Conservation (phyloP, 257 asterid genomes). For the Handroanthus guayacan region DNA sequence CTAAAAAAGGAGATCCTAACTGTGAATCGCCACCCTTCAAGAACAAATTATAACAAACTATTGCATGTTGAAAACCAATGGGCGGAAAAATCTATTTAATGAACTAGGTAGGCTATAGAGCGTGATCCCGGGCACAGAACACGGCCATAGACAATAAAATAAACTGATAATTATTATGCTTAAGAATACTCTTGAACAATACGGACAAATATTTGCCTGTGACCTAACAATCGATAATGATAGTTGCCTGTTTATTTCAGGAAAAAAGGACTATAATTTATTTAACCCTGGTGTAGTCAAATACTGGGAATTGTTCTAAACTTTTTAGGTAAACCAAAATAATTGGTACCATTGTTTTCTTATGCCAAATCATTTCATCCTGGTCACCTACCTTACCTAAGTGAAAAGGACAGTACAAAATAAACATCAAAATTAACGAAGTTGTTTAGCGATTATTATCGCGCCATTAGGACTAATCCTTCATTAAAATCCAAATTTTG, state of each 20-base stretch:
- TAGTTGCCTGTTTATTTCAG: not conserved
- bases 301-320: slow-evolving; percentile 3
- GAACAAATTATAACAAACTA: not conserved
- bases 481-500: too few relatives aligned
- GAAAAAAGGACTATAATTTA: not conserved
- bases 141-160: slow-evolving; percentile 22
- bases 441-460: too few relatives aligned
- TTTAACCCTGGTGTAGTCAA: not conserved
- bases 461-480: too few relatives aligned
- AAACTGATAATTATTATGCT: not conserved
- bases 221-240: not conserved
- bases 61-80: not conserved
- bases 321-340: slow-evolving; percentile 23
- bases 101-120: not conserved
- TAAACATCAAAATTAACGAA: not conserved
- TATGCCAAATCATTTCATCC: not conserved
- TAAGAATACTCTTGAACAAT: not conserved
- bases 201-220: not conserved
- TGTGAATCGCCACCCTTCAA: not conserved
- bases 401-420: not conserved
- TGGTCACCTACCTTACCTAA: not conserved
- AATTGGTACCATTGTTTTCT: slow-evolving; percentile 1
- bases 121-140: slow-evolving; percentile 40
- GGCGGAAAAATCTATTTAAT: not conserved
- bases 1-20: too few relatives aligned